phyloP scores from a whole-genome alignment of 2,329 filamentous ascomycete species.

The Ceratocystis cubensis region DNA sequence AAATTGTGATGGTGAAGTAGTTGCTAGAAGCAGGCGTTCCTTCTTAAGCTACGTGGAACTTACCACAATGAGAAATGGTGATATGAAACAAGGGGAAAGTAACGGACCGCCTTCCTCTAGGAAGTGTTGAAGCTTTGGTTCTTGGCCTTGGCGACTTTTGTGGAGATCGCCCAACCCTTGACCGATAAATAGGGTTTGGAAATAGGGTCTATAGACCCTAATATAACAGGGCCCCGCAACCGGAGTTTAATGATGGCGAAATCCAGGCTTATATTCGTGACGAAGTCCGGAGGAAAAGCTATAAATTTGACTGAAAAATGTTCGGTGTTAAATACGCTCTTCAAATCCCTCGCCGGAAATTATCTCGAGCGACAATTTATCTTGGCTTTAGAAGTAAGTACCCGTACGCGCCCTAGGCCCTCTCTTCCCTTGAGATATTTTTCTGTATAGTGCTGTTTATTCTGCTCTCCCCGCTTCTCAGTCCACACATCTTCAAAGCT shows the following conservation, averaged over 20 bases:
- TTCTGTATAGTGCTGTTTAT: background rate
- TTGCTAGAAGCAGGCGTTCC: background rate
- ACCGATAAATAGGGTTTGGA: background rate
- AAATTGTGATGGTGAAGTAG: background rate
- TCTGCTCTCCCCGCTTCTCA: background rate
- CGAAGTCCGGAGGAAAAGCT: background rate
- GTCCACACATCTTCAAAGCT: background rate
- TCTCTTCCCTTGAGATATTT: background rate
- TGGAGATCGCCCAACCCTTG: background rate
- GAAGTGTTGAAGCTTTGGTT: conserved; percentile 21
- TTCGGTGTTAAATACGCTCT: background rate
- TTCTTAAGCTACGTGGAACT: conserved; percentile 13
- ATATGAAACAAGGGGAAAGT: conserved; percentile 12
- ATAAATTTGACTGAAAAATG: background rate
- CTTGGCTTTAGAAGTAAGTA: background rate
- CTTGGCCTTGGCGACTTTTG: conserved; percentile 6
- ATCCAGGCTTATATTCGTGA: conserved; percentile 3
- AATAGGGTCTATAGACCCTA: background rate
- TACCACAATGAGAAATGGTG: background rate
- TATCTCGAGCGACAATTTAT: background rate
- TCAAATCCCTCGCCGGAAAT: background rate
- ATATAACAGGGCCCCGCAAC: background rate
- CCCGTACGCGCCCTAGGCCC: background rate
- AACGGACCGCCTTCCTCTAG: conserved; percentile 12
- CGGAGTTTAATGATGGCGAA: conserved; percentile 12